phyloP scores from a whole-genome alignment of 2,329 filamentous ascomycete genomes.

The Ophiostoma ips region DNA sequence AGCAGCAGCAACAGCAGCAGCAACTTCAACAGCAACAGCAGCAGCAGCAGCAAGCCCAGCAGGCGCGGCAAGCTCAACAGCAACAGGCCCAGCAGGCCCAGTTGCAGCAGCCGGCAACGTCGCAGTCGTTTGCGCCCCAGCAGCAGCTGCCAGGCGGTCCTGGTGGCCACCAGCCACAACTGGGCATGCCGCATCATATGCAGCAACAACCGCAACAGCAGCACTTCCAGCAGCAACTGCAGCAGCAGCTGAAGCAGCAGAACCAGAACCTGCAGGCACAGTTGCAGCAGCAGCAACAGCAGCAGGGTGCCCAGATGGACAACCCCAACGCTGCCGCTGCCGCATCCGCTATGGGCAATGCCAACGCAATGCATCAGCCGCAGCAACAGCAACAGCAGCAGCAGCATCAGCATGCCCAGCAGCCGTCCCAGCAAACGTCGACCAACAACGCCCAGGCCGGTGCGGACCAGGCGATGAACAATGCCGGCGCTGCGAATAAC shows the following conservation, averaged over 20 bases:
- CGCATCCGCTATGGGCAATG: not conserved
- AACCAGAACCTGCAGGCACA: slow-evolving; percentile 6
- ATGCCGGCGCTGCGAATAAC: not conserved
- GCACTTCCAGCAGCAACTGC: slow-evolving; percentile 21
- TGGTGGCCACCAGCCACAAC: slow-evolving; percentile 6
- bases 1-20: slow-evolving; percentile 4
- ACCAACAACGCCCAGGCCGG: not conserved
- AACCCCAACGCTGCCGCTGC: slow-evolving; percentile 8
- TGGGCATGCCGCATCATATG: not conserved
- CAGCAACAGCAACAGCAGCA: slow-evolving; percentile 7
- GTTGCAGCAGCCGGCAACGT: slow-evolving; percentile 6
- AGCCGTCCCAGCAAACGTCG: slow-evolving; percentile 6
- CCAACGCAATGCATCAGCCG: not conserved
- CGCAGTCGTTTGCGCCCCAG: not conserved
- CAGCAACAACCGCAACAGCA: slow-evolving; percentile 15
- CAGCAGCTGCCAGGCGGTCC: slow-evolving; percentile 1
- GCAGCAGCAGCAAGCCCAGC: not conserved
- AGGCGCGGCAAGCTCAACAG: not conserved
- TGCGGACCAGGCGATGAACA: slow-evolving; percentile 1
- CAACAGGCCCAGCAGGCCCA: slow-evolving; percentile 14
- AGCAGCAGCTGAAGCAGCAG: slow-evolving; percentile 11
- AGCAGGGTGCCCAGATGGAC: slow-evolving; percentile 13
- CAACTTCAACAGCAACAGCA: not conserved
- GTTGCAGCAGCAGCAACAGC: slow-evolving; percentile 13
- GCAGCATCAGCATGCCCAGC: slow-evolving; percentile 12